Percentiles rank a stretch among this genome's conserved stretches.
Evolutionary conservation across 768 basidiomycete genomes (phyloP).

Genomic region (Tricholoma terreum): DNA sequence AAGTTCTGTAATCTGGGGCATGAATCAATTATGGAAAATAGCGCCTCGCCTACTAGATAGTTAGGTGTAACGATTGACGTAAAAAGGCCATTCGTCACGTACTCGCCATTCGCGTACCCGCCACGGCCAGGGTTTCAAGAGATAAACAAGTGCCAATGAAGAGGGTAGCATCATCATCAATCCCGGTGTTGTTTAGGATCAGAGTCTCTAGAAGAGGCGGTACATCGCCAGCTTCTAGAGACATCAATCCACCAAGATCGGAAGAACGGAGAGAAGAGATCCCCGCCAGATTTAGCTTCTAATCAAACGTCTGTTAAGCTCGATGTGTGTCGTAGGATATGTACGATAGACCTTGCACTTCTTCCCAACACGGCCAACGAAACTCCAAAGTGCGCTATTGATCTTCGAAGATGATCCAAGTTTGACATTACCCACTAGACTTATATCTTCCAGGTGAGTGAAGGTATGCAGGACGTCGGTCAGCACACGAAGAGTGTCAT

Average conservation of each 20-base stretch:
- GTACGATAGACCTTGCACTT: constrained; percentile 48
- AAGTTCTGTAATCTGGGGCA: constrained; percentile 52
- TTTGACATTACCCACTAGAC: constrained; percentile 62
- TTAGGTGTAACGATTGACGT: background rate
- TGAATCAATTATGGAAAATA: constrained; percentile 56
- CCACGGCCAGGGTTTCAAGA: constrained; percentile 49
- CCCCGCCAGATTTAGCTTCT: constrained; percentile 60
- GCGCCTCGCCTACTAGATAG: constrained; percentile 40
- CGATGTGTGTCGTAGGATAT: background rate
- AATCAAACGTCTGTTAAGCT: background rate
- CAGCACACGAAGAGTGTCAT: constrained; percentile 42
- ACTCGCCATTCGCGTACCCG: constrained; percentile 62
- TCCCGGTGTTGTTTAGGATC: constrained; percentile 54
- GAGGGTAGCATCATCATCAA: constrained; percentile 54
- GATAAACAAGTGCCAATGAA: constrained; percentile 51
- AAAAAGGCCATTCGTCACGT: constrained; percentile 14
- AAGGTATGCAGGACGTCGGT: constrained; percentile 37
- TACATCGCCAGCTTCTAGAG: constrained; percentile 26
- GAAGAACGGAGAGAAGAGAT: constrained; percentile 48
- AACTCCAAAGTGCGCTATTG: constrained; percentile 37
- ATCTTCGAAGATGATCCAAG: constrained; percentile 39
- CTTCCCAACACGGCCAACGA: constrained; percentile 53
- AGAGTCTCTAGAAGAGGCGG: constrained; percentile 46
- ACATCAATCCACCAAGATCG: constrained; percentile 49
- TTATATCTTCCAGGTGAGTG: constrained; percentile 47